Evolutionary conservation across 2,329 filamentous ascomycete species (phyloP).

Genomic region (Claviceps sp.): DNA sequence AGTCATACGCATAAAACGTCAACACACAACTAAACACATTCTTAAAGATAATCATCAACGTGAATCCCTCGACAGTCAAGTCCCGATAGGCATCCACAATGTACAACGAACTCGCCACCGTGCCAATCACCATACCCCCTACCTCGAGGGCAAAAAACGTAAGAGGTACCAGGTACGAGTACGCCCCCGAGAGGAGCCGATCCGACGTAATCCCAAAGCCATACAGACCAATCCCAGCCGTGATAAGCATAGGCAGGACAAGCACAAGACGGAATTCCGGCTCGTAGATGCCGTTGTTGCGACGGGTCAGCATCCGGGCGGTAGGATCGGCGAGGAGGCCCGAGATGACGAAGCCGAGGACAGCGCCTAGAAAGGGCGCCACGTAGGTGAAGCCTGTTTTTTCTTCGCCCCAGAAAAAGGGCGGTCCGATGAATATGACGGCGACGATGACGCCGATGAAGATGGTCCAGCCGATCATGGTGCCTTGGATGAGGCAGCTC

Average conservation of each 20-base stretch:
- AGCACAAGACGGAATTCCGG: constrained; percentile 81
- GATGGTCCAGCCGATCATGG: constrained; percentile 90
- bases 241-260: constrained; percentile 67
- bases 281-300: constrained; percentile 74
- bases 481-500: constrained; percentile 67
- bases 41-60: constrained; percentile 83
- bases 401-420: constrained; percentile 69
- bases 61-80: constrained; percentile 77
- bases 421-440: constrained; percentile 69
- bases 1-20: constrained; percentile 73
- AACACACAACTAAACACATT: constrained; percentile 83
- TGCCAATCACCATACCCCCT: constrained; percentile 82
- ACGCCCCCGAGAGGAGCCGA: constrained; percentile 40
- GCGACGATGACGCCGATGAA: constrained; percentile 77
- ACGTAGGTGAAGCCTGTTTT: constrained; percentile 79
- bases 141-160: constrained; percentile 78
- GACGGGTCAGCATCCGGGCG: constrained; percentile 54
- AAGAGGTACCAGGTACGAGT: constrained; percentile 61
- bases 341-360: constrained; percentile 64
- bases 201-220: constrained; percentile 67
- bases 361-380: constrained; percentile 70
- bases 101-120: constrained; percentile 74
- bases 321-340: constrained; percentile 62
- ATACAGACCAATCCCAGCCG: constrained; percentile 67
- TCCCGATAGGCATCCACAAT: constrained; percentile 87